phyloP scores from a whole-genome alignment of 1,139 yeast genomes.

The Nakaseomyces nivariensis region DNA sequence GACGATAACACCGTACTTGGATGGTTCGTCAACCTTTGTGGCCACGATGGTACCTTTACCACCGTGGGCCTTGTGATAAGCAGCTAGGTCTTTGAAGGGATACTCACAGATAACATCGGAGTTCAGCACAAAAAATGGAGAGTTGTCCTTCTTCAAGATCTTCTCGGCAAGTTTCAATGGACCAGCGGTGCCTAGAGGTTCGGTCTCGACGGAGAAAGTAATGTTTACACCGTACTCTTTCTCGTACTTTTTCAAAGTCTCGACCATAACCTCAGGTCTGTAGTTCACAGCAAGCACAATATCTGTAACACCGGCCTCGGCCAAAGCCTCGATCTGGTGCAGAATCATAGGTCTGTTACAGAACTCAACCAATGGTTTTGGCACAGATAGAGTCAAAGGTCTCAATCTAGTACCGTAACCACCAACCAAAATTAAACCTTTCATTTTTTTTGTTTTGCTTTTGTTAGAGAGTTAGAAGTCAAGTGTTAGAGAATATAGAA shows the following conservation, averaged over 20 bases:
- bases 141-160: constrained; percentile 83
- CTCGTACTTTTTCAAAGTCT: constrained; percentile 89
- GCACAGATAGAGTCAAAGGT: constrained; percentile 93
- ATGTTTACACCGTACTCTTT: constrained; percentile 87
- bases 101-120: constrained; percentile 98
- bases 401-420: constrained; percentile 99
- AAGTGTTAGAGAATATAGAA: too few species aligned
- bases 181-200: constrained; percentile 99
- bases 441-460: constrained; percentile 43
- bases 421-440: constrained; percentile 97
- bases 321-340: constrained; percentile 97
- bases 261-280: constrained; percentile 99
- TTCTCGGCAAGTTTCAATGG: constrained; percentile 96
- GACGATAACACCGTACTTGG: constrained; percentile 98
- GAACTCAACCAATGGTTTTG: constrained; percentile 97
- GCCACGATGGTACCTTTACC: constrained; percentile 98
- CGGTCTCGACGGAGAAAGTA: constrained; percentile 97
- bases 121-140: constrained; percentile 96
- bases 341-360: constrained; percentile 96
- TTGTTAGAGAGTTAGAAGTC: not conserved
- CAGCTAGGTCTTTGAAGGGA: constrained; percentile 88
- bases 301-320: constrained; percentile 97
- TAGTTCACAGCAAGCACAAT: constrained; percentile 97
- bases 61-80: constrained; percentile 91
- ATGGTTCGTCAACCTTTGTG: constrained; percentile 98